A percentile compares a stretch with the other conserved stretches of the same genome.
Evolutionary conservation across 176 grass and related monocot species (phyloP).

Genomic region (Dendrocalamus sinicus): DNA sequence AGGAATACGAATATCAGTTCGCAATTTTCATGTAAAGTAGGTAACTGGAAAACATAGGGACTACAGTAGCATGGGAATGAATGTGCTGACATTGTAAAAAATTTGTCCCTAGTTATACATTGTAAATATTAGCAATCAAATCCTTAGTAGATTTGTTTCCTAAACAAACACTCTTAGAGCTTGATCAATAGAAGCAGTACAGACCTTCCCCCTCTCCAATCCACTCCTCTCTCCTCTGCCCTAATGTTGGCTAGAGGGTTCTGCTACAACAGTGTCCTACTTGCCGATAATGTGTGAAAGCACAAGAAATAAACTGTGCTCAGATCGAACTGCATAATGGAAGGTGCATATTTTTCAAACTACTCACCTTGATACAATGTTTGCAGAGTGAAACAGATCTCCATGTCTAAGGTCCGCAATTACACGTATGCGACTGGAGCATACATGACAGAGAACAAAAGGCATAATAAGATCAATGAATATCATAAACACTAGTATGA

Average conservation of each 20-base stretch:
- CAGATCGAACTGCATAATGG: neutral
- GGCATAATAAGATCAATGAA: slow-evolving; percentile 4
- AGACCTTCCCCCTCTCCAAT: neutral
- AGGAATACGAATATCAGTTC: slow-evolving; percentile 49
- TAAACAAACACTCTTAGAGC: slow-evolving; percentile 4
- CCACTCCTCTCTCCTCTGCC: neutral
- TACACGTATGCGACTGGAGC: slow-evolving; percentile 76
- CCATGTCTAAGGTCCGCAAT: slow-evolving; percentile 98
- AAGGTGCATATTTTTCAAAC: slow-evolving; percentile 3
- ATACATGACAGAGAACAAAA: slow-evolving; percentile 41
- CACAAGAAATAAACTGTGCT: slow-evolving; percentile 2
- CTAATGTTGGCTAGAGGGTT: neutral
- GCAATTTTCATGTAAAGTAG: slow-evolving; percentile 6
- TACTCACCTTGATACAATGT: slow-evolving; percentile 97
- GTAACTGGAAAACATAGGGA: neutral
- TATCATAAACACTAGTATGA: slow-evolving; percentile 7
- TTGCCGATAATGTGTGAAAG: slow-evolving; percentile 23
- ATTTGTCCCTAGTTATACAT: neutral
- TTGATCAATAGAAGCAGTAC: slow-evolving; percentile 8
- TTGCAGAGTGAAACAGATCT: slow-evolving; percentile 96
- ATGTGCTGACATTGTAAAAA: slow-evolving; percentile 9
- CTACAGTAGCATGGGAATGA: neutral
- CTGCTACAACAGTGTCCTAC: neutral
- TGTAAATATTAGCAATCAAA: slow-evolving; percentile 15
- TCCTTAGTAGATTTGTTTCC: neutral